These are phyloP conservation scores for Avicennia marina DNA, from an alignment of 257 asterid genomes.

Conservation along the genomic window DNA sequence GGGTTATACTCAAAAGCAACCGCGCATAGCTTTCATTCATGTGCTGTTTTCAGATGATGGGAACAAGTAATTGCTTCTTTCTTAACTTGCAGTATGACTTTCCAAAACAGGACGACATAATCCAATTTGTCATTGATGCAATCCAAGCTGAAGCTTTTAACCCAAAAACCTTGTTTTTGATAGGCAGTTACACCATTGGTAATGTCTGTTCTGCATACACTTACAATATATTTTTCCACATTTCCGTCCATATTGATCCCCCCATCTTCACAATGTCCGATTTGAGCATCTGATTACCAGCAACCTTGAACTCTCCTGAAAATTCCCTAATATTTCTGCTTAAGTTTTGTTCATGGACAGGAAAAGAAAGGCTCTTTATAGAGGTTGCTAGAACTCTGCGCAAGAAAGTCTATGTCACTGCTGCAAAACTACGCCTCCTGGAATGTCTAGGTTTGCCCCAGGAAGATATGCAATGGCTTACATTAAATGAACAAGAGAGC, in stretches of 20 bases:
- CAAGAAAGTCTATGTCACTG: slow-evolving; percentile 69
- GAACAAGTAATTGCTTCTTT: slow-evolving; percentile 1
- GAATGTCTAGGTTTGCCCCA: slow-evolving; percentile 64
- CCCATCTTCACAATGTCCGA: too few species aligned
- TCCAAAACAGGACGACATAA: slow-evolving; percentile 83
- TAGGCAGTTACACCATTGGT: slow-evolving; percentile 98
- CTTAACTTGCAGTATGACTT: slow-evolving; percentile 73
- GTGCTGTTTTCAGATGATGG: too few species aligned
- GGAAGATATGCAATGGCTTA: slow-evolving; percentile 87
- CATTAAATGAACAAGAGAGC: slow-evolving; percentile 79
- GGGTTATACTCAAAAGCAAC: too few species aligned
- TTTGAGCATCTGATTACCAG: too few species aligned
- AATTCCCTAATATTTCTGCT: neutral
- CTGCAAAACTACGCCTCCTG: slow-evolving; percentile 73
- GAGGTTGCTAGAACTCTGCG: slow-evolving; percentile 85
- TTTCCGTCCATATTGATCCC: neutral
- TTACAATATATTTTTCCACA: neutral
- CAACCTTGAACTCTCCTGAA: too few species aligned
- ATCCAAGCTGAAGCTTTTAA: slow-evolving; percentile 95
- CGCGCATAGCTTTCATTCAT: too few species aligned
- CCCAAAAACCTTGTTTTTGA: slow-evolving; percentile 79
- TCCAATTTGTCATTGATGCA: slow-evolving; percentile 93
- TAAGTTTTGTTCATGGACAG: slow-evolving; percentile 24
- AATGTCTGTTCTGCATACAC: slow-evolving; percentile 19
- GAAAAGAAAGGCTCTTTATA: slow-evolving; percentile 79